Evolutionary conservation across 495 filamentous ascomycete species (phyloP), one percentile per base, ranked within the genome.

Genomic region (Neurospora tetraspora): DNA sequence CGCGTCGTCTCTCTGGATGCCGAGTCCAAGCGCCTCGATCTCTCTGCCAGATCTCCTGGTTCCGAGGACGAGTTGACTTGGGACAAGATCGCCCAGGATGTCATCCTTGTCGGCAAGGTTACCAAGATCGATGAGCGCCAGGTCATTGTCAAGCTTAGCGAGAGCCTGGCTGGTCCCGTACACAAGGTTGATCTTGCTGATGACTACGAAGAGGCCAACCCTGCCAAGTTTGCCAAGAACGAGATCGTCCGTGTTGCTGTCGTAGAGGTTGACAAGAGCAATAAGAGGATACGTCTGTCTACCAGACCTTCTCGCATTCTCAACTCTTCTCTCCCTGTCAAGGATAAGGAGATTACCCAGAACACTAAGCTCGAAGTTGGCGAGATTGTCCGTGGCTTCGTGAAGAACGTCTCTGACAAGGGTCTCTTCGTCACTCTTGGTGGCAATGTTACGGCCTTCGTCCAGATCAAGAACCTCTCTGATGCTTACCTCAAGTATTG

Each of bases 401-500:
- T 98, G 73, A 94, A 91, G 80, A 91, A 91, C 71, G 88, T 97
- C 53, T 88, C 92, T 0, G 93, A 97, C 73, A 92, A 91, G 74
- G 96, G 95, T 45, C 77, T 98, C 1, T 97, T 97, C 75, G 88
- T 99, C 39, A 83, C 88, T 68, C 83, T 99, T 6, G 93, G 93
- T 37, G 89, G 90, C 36, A 88, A 91, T 72, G 83, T 97, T n/a
- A 92, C 89, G 39, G 95, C 91, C 5, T 92, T 92, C 79, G 89
- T 95, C 38, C 89, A 90, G 73, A 88, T 98, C 68, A 91, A 91
- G 12, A 93, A 98, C 77, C 88, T 98, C 20, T 97, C 94, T 0
- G 95, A 99, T 78, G 87, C 87, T 5, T 98, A 88, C 78, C 84
- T 98, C 76, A 98, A 98, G 81, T 93, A 98, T 68, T 99, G 96